Evolutionary conservation across 495 filamentous ascomycete genomes (phyloP), one percentile per base, ranked within the genome.

Genomic region (Beverwykella pulmonaria): DNA sequence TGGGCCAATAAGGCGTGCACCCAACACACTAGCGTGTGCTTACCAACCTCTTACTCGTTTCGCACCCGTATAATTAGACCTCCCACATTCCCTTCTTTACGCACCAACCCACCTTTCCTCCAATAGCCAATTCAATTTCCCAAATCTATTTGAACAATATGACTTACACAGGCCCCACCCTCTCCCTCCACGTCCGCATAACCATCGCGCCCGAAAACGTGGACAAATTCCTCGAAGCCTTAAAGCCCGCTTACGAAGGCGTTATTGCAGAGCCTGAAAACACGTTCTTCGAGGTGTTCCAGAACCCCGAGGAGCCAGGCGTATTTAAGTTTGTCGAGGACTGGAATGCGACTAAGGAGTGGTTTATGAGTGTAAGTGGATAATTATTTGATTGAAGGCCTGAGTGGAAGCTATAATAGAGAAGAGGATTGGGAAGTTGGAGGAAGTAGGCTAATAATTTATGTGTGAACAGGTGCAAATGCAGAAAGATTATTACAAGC

Each of bases 401-500:
- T n/a, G n/a, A n/a, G n/a, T n/a, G n/a, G n/a, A n/a, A n/a, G n/a
- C n/a, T n/a, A n/a, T n/a, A n/a, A n/a, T n/a, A n/a, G n/a, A n/a
- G n/a, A n/a, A n/a, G n/a, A n/a, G n/a, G n/a, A n/a, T n/a, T n/a
- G n/a, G n/a, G n/a, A n/a, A n/a, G 47, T 29, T n/a, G 22, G 25
- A 15, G 22, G 32, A 64, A 6, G 44, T 54, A 61, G 39, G 36
- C 25, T 29, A 32, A 27, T 46, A 48, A 44, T 48, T 53, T 50
- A 57, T 73, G 53, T 47, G 12, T 25, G n/a, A 22, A 41, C 9
- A 83, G 82, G 69, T 75, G 8, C 82, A 84, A 77, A 22, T 81
- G 6, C 79, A 74, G 17, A 84, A 83, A 67, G 70, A 75, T 0
- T 84, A 84, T 64, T 83, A 84, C 65, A 76, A 80, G 44, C 76